These are phyloP conservation scores for Pestalotiopsis sp. DNA, from an alignment of 2,329 filamentous ascomycete genomes.

Conservation along the genomic window DNA sequence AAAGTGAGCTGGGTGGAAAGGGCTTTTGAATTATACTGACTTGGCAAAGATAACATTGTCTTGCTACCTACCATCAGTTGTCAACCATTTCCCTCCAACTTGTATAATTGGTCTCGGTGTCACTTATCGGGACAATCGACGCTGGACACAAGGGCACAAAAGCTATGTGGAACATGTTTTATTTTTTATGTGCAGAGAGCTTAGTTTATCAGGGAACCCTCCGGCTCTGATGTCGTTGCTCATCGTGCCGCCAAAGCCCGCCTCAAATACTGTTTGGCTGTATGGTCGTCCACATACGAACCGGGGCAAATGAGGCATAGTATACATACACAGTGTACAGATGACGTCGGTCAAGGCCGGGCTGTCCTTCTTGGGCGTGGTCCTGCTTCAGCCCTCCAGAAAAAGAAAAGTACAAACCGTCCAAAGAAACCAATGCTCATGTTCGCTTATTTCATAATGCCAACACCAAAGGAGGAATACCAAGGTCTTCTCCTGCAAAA, in stretches of 20 bases:
- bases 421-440: constrained; percentile 4
- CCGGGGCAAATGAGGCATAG: not conserved
- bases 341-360: not conserved
- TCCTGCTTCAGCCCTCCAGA: not conserved
- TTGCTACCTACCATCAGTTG: too few relatives aligned
- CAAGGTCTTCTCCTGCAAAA: constrained; percentile 21
- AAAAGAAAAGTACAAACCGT: not conserved
- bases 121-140: too few relatives aligned
- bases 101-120: too few relatives aligned
- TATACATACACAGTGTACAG: not conserved
- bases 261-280: not conserved
- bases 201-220: not conserved
- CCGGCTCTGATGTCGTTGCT: not conserved
- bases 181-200: not conserved
- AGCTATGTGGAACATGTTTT: not conserved
- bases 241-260: not conserved
- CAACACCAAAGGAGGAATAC: constrained; percentile 44
- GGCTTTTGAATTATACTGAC: too few relatives aligned
- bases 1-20: too few relatives aligned
- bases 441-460: constrained; percentile 24
- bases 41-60: too few relatives aligned
- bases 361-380: not conserved
- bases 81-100: too few relatives aligned
- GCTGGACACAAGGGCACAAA: not conserved
- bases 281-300: not conserved